Evolutionary conservation across 345 rosid genomes (phyloP).

Genomic region (Eucalyptus brandiana): DNA sequence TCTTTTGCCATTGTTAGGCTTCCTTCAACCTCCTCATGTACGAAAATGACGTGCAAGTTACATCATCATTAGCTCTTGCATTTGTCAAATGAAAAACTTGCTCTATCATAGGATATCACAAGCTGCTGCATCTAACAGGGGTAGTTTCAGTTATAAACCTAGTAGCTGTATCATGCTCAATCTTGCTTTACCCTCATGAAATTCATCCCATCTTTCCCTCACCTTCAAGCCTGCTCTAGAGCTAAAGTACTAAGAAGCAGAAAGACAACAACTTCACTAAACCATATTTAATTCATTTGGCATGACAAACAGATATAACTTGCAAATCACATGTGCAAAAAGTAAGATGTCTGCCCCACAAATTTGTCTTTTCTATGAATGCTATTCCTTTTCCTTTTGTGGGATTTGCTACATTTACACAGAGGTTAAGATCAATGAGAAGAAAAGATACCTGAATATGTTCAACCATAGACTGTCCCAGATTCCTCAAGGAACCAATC

Average conservation of each 20-base stretch:
- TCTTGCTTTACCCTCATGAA: neutral
- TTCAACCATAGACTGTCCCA: conserved; percentile 90
- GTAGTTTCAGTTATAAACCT: neutral
- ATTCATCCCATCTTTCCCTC: neutral
- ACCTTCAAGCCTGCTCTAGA: neutral
- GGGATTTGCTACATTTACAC: neutral
- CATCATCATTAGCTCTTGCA: neutral
- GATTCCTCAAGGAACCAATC: conserved; percentile 57
- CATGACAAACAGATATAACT: neutral
- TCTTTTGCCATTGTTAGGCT: neutral
- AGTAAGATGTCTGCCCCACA: neutral
- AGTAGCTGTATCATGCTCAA: neutral
- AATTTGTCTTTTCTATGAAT: neutral
- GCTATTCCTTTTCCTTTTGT: neutral
- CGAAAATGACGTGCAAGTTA: neutral
- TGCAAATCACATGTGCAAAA: neutral
- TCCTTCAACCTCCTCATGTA: neutral
- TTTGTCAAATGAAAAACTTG: neutral
- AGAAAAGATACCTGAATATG: conserved; percentile 71
- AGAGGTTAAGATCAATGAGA: neutral
- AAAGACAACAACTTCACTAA: neutral
- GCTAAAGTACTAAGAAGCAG: neutral
- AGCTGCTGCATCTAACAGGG: neutral
- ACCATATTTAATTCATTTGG: neutral
- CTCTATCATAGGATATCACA: neutral